Percentiles rank a stretch among this genome's conserved stretches.
These are phyloP conservation scores for Hibiscus trionum DNA, from an alignment of 345 rosid genomes.

Conservation along the genomic window DNA sequence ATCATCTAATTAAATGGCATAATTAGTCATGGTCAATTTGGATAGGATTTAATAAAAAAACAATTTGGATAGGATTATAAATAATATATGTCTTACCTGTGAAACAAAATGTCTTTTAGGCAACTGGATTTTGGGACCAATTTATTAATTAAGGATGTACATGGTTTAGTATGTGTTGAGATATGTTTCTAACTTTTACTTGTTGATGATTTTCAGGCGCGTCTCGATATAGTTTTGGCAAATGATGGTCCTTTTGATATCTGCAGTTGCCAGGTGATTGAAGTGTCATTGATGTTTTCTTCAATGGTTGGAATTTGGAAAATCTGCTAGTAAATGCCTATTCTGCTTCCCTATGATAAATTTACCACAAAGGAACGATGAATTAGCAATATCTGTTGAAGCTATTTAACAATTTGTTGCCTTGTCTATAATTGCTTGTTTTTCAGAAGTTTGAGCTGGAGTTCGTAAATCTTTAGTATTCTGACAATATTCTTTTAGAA, in stretches of 20 bases:
- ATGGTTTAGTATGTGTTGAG: not conserved
- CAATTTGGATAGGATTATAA: too few relatives aligned
- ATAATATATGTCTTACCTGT: not conserved
- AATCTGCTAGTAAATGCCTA: not conserved
- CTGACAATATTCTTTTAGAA: not conserved
- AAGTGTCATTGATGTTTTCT: too few relatives aligned
- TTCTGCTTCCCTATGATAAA: not conserved
- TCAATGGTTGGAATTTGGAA: not conserved
- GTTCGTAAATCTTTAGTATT: not conserved
- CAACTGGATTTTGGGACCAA: not conserved
- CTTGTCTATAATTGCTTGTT: not conserved
- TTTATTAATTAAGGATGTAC: not conserved
- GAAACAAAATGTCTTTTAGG: not conserved
- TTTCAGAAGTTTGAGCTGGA: not conserved
- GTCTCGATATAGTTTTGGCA: constrained; percentile 70
- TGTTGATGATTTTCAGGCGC: constrained; percentile 46
- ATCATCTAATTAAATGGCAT: not conserved
- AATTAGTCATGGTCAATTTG: not conserved
- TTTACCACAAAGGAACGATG: not conserved
- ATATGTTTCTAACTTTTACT: not conserved
- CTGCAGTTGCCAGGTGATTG: constrained; percentile 87
- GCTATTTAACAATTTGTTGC: not conserved
- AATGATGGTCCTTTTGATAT: constrained; percentile 95
- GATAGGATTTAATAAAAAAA: too few relatives aligned
- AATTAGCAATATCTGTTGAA: not conserved